These are phyloP conservation scores for Murraya koenigii DNA, from an alignment of 345 rosid species.

Conservation along the genomic window DNA sequence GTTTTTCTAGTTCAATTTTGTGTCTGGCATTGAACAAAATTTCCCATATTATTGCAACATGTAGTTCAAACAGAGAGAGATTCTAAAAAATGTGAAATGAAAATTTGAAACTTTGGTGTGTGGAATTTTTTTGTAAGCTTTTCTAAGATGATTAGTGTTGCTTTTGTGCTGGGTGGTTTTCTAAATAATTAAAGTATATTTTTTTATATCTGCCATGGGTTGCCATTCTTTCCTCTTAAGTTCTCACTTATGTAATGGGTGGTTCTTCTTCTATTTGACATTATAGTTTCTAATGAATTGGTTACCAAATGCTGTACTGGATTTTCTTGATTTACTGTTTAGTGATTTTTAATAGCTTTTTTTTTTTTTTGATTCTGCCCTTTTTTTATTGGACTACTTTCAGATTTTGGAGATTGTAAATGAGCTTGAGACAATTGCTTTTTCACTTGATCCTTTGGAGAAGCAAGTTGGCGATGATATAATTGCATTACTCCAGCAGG, in stretches of 20 bases:
- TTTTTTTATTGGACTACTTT: conserved; percentile 14
- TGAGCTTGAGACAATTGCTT: conserved; percentile 64
- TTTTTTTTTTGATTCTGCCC: background rate
- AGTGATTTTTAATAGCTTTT: background rate
- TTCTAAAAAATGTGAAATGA: background rate
- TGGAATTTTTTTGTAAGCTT: background rate
- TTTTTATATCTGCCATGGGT: background rate
- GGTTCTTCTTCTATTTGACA: background rate
- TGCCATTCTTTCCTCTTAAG: background rate
- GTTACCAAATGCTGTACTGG: background rate
- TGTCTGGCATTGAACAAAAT: background rate
- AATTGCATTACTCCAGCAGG: conserved; percentile 85
- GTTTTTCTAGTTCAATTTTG: background rate
- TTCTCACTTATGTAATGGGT: background rate
- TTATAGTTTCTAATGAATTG: background rate
- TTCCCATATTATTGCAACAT: background rate
- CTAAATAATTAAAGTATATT: background rate
- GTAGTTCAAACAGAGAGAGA: background rate
- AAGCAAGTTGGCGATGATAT: conserved; percentile 95
- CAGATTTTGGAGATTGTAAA: conserved; percentile 81
- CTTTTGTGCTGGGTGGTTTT: background rate
- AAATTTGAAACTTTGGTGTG: background rate
- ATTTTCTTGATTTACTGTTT: background rate
- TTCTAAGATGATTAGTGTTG: background rate
- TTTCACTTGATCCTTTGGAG: conserved; percentile 70